These are phyloP conservation scores for Mucor piriformis DNA, from an alignment of 371 early-diverging fungal genomes.

Conservation along the genomic window DNA sequence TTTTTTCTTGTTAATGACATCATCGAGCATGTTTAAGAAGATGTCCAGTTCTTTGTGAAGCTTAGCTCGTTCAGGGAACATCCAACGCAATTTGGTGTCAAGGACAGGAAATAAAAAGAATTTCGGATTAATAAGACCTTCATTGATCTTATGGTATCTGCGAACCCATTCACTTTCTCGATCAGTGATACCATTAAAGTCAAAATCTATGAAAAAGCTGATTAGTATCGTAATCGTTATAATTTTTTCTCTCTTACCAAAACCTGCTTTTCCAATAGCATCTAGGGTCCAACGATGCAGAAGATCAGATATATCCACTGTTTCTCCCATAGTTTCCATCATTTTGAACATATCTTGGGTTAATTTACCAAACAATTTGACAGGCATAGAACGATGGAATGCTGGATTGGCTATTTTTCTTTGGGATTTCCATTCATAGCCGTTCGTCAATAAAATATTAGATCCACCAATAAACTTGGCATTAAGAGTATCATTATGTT, in stretches of 20 bases:
- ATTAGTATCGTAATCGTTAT: no score
- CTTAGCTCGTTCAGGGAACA: constrained; percentile 35
- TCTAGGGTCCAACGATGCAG: constrained; percentile 40
- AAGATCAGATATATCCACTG: constrained; percentile 1
- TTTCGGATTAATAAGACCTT: constrained; percentile 18
- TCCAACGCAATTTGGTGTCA: constrained; percentile 13
- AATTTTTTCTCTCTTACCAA: constrained; percentile 23
- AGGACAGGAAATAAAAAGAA: constrained; percentile 24
- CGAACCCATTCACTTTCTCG: constrained; percentile 21
- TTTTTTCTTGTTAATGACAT: constrained; percentile 9
- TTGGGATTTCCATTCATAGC: constrained; percentile 37
- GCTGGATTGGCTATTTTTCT: constrained; percentile 47
- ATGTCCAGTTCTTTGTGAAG: constrained; percentile 23
- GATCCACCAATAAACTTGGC: not conserved
- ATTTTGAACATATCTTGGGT: constrained; percentile 16
- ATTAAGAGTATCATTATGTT: constrained; percentile 1
- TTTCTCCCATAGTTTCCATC: constrained; percentile 18
- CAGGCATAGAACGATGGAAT: constrained; percentile 37
- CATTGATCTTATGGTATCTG: constrained; percentile 14
- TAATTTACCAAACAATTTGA: constrained; percentile 26
- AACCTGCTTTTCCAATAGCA: constrained; percentile 36
- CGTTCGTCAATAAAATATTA: constrained; percentile 23
- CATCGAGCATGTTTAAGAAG: constrained; percentile 19
- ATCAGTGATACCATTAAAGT: constrained; percentile 28
- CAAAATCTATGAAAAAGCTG: constrained; percentile 29